phyloP scores from a whole-genome alignment of 257 asterid genomes.

The Osmanthus fragrans region DNA sequence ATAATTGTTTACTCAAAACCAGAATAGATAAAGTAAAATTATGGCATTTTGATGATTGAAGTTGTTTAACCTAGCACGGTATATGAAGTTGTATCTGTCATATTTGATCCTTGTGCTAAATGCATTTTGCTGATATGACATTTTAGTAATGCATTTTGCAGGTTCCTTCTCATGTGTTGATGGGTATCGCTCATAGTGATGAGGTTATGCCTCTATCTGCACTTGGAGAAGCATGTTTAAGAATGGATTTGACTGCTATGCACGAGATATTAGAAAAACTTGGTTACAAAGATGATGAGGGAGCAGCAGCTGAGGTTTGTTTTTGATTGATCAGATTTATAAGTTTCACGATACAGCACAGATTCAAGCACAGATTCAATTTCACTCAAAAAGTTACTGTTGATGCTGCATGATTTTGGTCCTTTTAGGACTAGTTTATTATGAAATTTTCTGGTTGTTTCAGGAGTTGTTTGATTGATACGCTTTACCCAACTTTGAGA shows the following conservation, averaged over 20 bases:
- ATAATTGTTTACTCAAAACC: neutral
- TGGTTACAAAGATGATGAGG: constrained; percentile 75
- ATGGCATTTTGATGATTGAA: neutral
- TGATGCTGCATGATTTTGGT: neutral
- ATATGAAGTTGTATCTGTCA: neutral
- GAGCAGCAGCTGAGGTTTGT: constrained; percentile 69
- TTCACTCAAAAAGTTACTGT: neutral
- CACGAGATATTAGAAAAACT: constrained; percentile 68
- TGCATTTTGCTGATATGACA: neutral
- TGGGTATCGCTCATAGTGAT: constrained; percentile 59
- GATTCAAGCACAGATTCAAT: neutral
- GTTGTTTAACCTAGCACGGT: neutral
- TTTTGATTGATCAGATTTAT: constrained; percentile 9
- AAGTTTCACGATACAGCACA: neutral
- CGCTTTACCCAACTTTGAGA: neutral
- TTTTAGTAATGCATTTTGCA: constrained; percentile 22
- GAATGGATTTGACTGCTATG: constrained; percentile 70
- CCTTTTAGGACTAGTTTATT: neutral
- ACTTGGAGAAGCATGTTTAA: constrained; percentile 67
- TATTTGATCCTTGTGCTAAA: neutral
- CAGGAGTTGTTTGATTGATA: neutral
- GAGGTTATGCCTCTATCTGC: constrained; percentile 49
- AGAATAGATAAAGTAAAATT: neutral
- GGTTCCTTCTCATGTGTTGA: constrained; percentile 64
- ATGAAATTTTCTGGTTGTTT: neutral